phyloP scores from a whole-genome alignment of 768 basidiomycete species.

The Lepiota brunneoincarnata region DNA sequence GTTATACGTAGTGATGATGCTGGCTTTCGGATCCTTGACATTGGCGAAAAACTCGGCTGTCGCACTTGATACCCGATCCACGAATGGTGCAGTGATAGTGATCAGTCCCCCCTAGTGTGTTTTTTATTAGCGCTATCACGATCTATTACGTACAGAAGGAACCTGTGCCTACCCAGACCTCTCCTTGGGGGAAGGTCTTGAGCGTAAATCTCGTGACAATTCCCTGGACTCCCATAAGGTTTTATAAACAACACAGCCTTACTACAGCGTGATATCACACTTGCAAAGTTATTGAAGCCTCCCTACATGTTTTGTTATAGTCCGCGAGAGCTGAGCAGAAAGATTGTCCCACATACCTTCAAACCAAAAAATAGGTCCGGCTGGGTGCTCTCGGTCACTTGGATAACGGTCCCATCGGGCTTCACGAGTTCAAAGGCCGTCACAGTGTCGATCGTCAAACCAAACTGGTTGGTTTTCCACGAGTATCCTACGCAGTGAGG shows the following conservation, averaged over 20 bases:
- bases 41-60: conserved; percentile 35
- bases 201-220: conserved; percentile 60
- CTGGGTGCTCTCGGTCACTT: conserved; percentile 31
- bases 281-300: conserved; percentile 58
- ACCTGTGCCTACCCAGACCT: conserved; percentile 51
- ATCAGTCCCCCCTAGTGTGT: conserved; percentile 51
- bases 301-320: conserved; percentile 34
- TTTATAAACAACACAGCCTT: neutral
- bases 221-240: conserved; percentile 35
- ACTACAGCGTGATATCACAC: neutral
- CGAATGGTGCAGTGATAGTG: conserved; percentile 20
- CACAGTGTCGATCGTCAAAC: conserved; percentile 56
- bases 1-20: conserved; percentile 45
- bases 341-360: neutral
- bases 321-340: neutral
- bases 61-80: conserved; percentile 31
- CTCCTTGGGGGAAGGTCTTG: conserved; percentile 48
- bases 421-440: conserved; percentile 55
- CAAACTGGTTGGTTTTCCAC: conserved; percentile 60
- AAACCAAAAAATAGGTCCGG: conserved; percentile 40
- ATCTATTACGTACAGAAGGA: neutral
- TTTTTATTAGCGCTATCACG: neutral
- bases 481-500: conserved; percentile 46
- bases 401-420: conserved; percentile 45
- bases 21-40: conserved; percentile 51